Evolutionary conservation across 2,329 filamentous ascomycete species (phyloP), one percentile per base, ranked within the genome.

Genomic region (Helotiales sp.): DNA sequence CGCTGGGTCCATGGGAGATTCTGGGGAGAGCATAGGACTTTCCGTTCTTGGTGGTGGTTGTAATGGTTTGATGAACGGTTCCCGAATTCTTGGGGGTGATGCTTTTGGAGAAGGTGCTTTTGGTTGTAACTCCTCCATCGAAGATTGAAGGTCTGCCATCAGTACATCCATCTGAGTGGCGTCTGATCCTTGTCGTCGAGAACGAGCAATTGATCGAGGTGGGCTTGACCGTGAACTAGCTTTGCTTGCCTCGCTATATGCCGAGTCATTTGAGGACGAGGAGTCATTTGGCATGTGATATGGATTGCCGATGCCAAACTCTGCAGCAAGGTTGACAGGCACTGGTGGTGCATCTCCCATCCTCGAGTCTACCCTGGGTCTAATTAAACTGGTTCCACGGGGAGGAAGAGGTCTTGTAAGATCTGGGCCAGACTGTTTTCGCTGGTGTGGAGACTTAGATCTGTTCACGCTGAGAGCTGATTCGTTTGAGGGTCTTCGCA

Each of bases 221-320:
- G 83, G 79, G 61, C 81, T 86, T 2, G 84, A 86, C 60, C 79
- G 78, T 7, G 86, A 87, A 66, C 86, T 89, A 1, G 81, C 75
- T 59, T 82, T 81, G 65, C 84, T 84, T 1, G 73, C 74, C n/a
- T 80, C 79, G 54, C 84, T 88, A 36, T 79, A 81, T 0, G 78
- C 81, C 2, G 87, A 90, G 44, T 80, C 79, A 17, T 81, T 84
- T 0, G 88, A 90, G 0, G 85, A 86, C 25, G 81, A 80, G 1
- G 87, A 91, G 59, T 83, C 81, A 1, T 85, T 84, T 0, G 83
- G 76, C 3, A 81, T 79, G 65, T 90, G 86, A 65, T 88, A 87
- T 0, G 84, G 82, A 64, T 88, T 88, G 31, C 81, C 79, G 24
- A 77, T 71, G 10, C 84, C 84, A 63, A 87, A 87, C 57, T 86